Evolutionary conservation across 2,329 filamentous ascomycete genomes (phyloP), one percentile per base, ranked within the genome.

Genomic region (Penicillium hordei): DNA sequence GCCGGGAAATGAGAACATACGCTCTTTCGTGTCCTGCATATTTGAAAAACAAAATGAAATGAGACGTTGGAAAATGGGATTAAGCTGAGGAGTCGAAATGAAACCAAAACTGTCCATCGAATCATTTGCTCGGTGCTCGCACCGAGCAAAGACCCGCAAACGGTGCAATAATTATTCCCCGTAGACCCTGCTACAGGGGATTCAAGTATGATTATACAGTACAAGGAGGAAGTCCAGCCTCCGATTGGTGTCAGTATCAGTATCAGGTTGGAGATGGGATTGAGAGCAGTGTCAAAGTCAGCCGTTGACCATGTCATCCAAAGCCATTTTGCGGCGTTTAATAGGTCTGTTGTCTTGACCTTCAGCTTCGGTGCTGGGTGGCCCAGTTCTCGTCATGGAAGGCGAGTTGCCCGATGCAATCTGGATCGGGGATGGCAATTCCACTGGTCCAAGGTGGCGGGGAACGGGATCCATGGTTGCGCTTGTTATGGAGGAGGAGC

Each of bases 221-320:
- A 66, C 56, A 66, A 58, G 52, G 55, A 59, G 62, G 55, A 44
- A 40, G 39, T 36, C 39, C 36, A 50, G 45, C 49, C 48, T 38
- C 50, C 46, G 9, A 49, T 39, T 38, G 38, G 21, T 39, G 38
- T 55, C 19, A 50, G 45, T 31, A 51, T 49, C 43, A 48, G 45
- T 34, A 49, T 49, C 43, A 51, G n/a, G 44, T 43, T 42, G 40
- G 21, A 29, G 23, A 40, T 43, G 31, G 15, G 19, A 10, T 19
- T 15, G 23, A 27, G 23, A 45, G 29, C 3, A 21, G 21, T 36
- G n/a, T 17, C 17, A 17, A 23, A 40, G 43, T 64, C 53, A 76
- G 42, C 69, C 74, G 48, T 76, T 76, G 19, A 76, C 74, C 67
- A 76, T 76, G 49, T 76, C 73, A 50, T 76, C 71, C 54, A 76